Conservation (phyloP, 2,329 filamentous ascomycete genomes). For the Exophiala bonariae region DNA sequence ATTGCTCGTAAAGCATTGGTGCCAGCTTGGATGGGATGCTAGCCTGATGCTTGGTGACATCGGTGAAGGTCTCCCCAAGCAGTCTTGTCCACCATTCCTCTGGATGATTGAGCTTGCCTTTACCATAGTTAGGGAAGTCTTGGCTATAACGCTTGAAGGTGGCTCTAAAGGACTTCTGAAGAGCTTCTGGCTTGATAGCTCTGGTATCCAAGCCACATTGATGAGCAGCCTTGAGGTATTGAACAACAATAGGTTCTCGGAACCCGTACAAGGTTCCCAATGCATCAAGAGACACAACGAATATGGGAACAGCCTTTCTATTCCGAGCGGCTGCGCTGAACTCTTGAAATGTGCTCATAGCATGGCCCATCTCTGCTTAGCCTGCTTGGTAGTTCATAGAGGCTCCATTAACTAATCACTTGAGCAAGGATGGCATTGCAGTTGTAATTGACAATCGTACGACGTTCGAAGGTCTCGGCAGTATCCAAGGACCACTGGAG, state of each 20-base stretch:
- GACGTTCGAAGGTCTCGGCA: too few species aligned
- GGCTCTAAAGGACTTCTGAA: slow-evolving; percentile 37
- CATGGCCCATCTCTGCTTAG: too few species aligned
- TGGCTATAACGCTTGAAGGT: slow-evolving; percentile 34
- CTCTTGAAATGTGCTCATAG: slow-evolving; percentile 10
- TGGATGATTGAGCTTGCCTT: slow-evolving; percentile 37
- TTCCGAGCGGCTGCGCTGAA: slow-evolving; percentile 3
- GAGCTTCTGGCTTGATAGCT: slow-evolving; percentile 25
- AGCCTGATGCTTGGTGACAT: slow-evolving; percentile 19
- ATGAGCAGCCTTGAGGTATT: slow-evolving; percentile 42
- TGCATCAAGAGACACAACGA: slow-evolving; percentile 48
- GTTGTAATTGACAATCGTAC: too few species aligned
- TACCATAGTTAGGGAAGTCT: slow-evolving; percentile 45
- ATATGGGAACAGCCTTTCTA: slow-evolving; percentile 5
- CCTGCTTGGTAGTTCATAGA: not conserved
- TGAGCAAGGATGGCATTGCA: too few species aligned
- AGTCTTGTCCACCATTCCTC: slow-evolving; percentile 47
- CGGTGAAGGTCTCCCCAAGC: slow-evolving; percentile 39
- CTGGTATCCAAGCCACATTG: slow-evolving; percentile 34
- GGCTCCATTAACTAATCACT: not conserved
- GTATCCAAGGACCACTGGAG: too few species aligned
- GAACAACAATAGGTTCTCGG: slow-evolving; percentile 37
- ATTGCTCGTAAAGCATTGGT: slow-evolving; percentile 37
- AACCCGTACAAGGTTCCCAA: slow-evolving; percentile 47
- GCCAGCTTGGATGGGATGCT: slow-evolving; percentile 37